Percentiles rank a stretch among this genome's conserved stretches.
These are phyloP conservation scores for Phytopythium mirpurense DNA, from an alignment of 352 stramenopile species.

Conservation along the genomic window DNA sequence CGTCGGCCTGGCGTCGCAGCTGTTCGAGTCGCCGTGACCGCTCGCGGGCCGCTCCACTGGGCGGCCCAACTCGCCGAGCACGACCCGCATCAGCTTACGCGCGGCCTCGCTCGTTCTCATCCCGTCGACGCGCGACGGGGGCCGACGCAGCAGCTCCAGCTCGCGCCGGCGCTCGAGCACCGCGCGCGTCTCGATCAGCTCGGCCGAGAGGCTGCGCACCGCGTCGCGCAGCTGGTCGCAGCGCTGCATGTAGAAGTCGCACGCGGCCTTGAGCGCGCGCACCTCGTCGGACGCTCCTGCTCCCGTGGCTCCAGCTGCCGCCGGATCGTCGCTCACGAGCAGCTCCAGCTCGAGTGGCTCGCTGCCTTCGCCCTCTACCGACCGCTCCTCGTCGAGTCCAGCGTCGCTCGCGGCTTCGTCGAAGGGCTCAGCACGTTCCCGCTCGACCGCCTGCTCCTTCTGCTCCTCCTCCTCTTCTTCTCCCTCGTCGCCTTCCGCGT, in stretches of 20 bases:
- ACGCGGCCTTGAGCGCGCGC: conserved; percentile 16
- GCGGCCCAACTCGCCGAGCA: not conserved
- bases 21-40: no score
- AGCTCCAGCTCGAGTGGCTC: not conserved
- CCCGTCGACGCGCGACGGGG: not conserved
- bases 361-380: not conserved
- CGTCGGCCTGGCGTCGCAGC: no score
- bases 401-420: not conserved
- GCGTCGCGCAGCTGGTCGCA: conserved; percentile 13
- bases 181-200: conserved; percentile 20
- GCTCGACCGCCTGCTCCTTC: not conserved
- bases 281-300: not conserved
- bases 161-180: conserved; percentile 8
- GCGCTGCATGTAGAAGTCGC: conserved; percentile 22
- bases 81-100: not conserved
- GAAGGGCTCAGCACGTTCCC: no score
- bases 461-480: not conserved
- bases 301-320: no score
- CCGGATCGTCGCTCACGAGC: not conserved
- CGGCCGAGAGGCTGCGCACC: conserved; percentile 12
- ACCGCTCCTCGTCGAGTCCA: not conserved
- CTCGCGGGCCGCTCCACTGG: not conserved
- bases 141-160: not conserved
- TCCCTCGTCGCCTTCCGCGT: not conserved
- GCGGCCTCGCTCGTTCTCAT: not conserved